Evolutionary conservation across 208 protist genomes (phyloP).

Genomic region (Jaenimonas drosophilae): DNA sequence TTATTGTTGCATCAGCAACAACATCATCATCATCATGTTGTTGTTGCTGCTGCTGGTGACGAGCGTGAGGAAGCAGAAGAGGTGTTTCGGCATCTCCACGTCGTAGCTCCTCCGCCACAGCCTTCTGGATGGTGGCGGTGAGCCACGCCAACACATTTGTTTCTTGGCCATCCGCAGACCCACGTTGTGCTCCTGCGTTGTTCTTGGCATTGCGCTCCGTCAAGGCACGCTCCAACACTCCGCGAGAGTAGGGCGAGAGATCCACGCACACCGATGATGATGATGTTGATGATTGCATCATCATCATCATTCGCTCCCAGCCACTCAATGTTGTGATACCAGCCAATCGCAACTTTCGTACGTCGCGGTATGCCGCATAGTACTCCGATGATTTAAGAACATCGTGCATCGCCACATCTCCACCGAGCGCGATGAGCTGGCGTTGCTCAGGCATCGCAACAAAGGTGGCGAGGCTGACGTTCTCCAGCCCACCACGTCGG

Average conservation of each 20-base stretch:
- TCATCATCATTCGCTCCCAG: constrained; percentile 52
- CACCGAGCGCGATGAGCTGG: constrained; percentile 41
- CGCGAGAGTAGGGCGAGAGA: constrained; percentile 52
- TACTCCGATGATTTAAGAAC: constrained; percentile 44
- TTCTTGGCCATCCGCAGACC: constrained; percentile 24
- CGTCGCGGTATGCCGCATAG: constrained; percentile 56
- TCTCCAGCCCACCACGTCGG: no score
- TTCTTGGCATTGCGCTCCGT: constrained; percentile 7
- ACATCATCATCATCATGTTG: not conserved
- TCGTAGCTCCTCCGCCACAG: constrained; percentile 67
- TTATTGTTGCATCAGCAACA: constrained; percentile 4
- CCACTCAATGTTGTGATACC: constrained; percentile 55
- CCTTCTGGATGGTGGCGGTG: constrained; percentile 59
- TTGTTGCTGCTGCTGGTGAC: not conserved
- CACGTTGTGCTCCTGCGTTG: not conserved
- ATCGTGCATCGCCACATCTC: constrained; percentile 35
- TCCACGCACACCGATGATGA: no score
- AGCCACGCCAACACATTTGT: constrained; percentile 75
- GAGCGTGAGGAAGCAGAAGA: not conserved
- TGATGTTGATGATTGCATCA: no score
- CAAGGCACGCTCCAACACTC: constrained; percentile 51
- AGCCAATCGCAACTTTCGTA: constrained; percentile 44
- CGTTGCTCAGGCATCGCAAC: constrained; percentile 50
- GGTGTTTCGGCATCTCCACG: not conserved
- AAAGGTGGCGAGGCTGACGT: constrained; percentile 58